Conservation (phyloP, 768 basidiomycete genomes). For the Agaricus blazei region DNA sequence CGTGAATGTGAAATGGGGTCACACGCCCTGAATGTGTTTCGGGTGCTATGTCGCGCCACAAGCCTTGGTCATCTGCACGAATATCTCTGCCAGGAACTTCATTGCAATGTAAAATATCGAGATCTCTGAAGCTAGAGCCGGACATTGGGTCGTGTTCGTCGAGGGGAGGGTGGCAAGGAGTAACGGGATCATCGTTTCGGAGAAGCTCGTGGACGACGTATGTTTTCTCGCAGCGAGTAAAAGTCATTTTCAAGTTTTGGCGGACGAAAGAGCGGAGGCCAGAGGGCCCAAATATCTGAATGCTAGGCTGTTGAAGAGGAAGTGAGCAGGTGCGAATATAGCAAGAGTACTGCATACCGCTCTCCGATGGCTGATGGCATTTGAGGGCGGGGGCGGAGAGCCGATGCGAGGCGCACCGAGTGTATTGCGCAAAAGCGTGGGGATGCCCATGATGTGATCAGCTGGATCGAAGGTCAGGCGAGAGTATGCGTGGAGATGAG, state of each 20-base stretch:
- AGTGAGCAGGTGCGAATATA: neutral
- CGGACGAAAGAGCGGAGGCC: slow-evolving; percentile 76
- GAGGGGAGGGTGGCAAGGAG: slow-evolving; percentile 37
- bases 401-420: slow-evolving; percentile 41
- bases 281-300: slow-evolving; percentile 77
- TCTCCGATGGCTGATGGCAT: slow-evolving; percentile 13
- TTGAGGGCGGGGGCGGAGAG: slow-evolving; percentile 11
- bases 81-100: slow-evolving; percentile 65
- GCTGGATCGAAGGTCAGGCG: slow-evolving; percentile 27
- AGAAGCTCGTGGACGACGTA: slow-evolving; percentile 82
- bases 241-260: slow-evolving; percentile 62
- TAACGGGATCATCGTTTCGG: slow-evolving; percentile 43
- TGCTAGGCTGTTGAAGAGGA: slow-evolving; percentile 31
- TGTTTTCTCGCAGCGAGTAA: slow-evolving; percentile 50
- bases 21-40: slow-evolving; percentile 28
- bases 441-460: slow-evolving; percentile 73
- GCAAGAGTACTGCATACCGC: slow-evolving; percentile 12
- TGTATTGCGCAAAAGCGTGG: slow-evolving; percentile 57
- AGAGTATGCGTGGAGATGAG: neutral
- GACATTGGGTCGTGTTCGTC: slow-evolving; percentile 9
- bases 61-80: slow-evolving; percentile 45
- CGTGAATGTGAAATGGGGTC: slow-evolving; percentile 53
- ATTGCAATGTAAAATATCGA: slow-evolving; percentile 49
- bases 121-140: slow-evolving; percentile 15
- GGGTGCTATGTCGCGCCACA: slow-evolving; percentile 56